Conservation (phyloP, 2,329 filamentous ascomycete species). For the Alternaria postmessia region DNA sequence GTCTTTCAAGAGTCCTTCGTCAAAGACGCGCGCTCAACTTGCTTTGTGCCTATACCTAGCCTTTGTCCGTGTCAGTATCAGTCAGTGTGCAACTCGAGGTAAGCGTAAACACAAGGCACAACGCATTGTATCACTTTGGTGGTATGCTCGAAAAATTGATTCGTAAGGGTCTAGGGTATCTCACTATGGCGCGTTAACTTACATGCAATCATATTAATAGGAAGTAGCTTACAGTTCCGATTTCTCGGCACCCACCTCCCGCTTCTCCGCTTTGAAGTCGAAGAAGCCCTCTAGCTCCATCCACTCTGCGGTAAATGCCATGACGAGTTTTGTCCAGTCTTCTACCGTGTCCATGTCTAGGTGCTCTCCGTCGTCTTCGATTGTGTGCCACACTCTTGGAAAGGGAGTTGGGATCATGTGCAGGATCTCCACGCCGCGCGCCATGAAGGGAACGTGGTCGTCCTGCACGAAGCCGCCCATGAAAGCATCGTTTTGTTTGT, state of each 20-base stretch:
- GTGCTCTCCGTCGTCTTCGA: constrained; percentile 84
- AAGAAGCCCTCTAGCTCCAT: constrained; percentile 68
- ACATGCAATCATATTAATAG: constrained; percentile 10
- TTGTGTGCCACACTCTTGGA: constrained; percentile 84
- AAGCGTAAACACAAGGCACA: not conserved
- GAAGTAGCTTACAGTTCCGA: constrained; percentile 49
- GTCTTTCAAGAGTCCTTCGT: constrained; percentile 3
- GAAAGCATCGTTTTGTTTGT: constrained; percentile 65
- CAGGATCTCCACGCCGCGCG: constrained; percentile 85
- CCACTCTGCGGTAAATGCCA: constrained; percentile 91
- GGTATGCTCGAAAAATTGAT: constrained; percentile 5
- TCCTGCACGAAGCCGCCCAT: constrained; percentile 72
- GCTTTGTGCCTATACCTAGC: not conserved
- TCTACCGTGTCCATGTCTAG: constrained; percentile 81
- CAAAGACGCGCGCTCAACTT: not conserved
- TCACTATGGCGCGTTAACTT: constrained; percentile 38
- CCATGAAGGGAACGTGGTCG: constrained; percentile 92
- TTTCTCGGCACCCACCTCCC: constrained; percentile 31
- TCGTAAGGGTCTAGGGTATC: constrained; percentile 37
- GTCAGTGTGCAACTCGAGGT: not conserved
- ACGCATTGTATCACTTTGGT: not conserved
- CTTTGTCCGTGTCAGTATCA: constrained; percentile 16
- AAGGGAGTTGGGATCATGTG: constrained; percentile 90
- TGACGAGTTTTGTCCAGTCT: constrained; percentile 87
- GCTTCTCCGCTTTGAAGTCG: constrained; percentile 31